Conservation (phyloP, 352 stramenopile genomes). For the Phytophthora brassicae region DNA sequence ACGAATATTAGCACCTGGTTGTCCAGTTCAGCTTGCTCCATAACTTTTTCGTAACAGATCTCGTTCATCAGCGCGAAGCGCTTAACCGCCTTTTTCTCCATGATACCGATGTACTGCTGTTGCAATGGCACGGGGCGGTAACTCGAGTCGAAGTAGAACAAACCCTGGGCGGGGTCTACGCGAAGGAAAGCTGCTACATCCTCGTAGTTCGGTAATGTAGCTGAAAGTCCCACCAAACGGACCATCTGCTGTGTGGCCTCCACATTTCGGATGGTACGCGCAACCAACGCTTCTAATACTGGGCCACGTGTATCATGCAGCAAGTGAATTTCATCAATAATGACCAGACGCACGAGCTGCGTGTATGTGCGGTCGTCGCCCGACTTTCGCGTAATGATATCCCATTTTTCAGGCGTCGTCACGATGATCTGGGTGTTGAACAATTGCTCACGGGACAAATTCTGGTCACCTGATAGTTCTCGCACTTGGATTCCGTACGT, state of each 20-base stretch:
- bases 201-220: slow-evolving; percentile 99
- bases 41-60: slow-evolving; percentile 99
- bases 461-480: slow-evolving; percentile 98
- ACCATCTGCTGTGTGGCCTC: slow-evolving; percentile 97
- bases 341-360: slow-evolving; percentile 97
- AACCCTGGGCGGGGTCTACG: slow-evolving; percentile 95
- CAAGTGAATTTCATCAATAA: slow-evolving; percentile 99
- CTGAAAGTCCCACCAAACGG: slow-evolving; percentile 96
- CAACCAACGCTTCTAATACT: slow-evolving; percentile 98
- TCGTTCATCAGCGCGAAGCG: slow-evolving; percentile 99
- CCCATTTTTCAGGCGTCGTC: slow-evolving; percentile 99
- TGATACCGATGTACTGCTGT: slow-evolving; percentile 99
- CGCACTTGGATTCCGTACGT: slow-evolving; percentile 95
- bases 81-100: slow-evolving; percentile 99
- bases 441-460: slow-evolving; percentile 97
- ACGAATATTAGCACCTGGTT: slow-evolving; percentile 99
- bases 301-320: slow-evolving; percentile 98
- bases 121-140: slow-evolving; percentile 98
- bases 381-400: slow-evolving; percentile 99
- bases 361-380: slow-evolving; percentile 97
- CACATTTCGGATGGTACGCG: slow-evolving; percentile 97
- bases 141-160: slow-evolving; percentile 99
- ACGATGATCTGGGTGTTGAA: slow-evolving; percentile 99
- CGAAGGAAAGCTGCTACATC: slow-evolving; percentile 98
- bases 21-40: slow-evolving; percentile 91